Percentiles rank a stretch among this genome's conserved stretches.
Conservation (phyloP, 768 basidiomycete genomes). For the Russula sp. region DNA sequence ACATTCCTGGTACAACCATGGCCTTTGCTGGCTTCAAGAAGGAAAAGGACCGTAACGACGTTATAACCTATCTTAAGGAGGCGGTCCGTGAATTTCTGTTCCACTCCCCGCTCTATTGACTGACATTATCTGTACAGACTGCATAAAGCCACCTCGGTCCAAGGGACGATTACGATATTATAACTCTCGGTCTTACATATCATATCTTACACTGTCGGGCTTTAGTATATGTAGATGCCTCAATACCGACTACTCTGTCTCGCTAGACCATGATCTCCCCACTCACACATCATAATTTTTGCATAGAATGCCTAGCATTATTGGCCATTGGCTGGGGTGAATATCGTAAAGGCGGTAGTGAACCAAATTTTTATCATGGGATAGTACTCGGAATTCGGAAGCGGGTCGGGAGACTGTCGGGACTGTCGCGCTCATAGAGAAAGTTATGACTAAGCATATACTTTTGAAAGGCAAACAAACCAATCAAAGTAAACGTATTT, state of each 20-base stretch:
- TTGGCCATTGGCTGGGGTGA: too few species aligned
- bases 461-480: background rate
- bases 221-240: slow-evolving; percentile 36
- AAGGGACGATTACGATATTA: slow-evolving; percentile 19
- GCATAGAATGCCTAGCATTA: background rate
- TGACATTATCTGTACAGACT: slow-evolving; percentile 21
- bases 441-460: background rate
- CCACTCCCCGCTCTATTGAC: background rate
- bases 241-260: background rate
- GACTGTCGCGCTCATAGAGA: too few species aligned
- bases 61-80: slow-evolving; percentile 79
- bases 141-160: slow-evolving; percentile 25
- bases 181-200: slow-evolving; percentile 13
- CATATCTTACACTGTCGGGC: slow-evolving; percentile 26
- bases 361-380: too few species aligned
- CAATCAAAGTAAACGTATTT: too few species aligned
- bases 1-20: slow-evolving; percentile 98
- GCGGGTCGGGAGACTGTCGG: background rate
- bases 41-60: slow-evolving; percentile 94
- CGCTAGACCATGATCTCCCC: slow-evolving; percentile 6
- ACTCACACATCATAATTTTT: slow-evolving; percentile 9
- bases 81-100: slow-evolving; percentile 41
- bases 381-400: background rate
- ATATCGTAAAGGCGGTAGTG: too few species aligned
- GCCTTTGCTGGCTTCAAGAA: slow-evolving; percentile 98